Conservation (phyloP, 805 yeast species). For the Sugiyamaella lignohabitans region DNA sequence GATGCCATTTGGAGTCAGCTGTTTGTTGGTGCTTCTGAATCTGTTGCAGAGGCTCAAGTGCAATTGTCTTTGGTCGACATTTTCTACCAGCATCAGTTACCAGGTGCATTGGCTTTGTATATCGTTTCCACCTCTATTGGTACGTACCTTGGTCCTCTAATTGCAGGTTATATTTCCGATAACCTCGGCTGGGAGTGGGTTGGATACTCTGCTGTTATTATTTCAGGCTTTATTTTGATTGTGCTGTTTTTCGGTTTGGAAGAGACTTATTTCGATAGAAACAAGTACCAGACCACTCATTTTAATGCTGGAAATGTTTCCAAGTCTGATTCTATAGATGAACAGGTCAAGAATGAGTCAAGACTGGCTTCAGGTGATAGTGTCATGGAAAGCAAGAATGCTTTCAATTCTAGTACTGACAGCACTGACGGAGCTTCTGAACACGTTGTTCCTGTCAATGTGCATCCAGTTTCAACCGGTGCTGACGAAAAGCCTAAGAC, state of each 20-base stretch:
- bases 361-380: background rate
- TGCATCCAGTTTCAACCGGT: background rate
- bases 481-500: conserved; percentile 26
- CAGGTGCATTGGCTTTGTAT: conserved; percentile 63
- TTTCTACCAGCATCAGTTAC: conserved; percentile 73
- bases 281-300: conserved; percentile 14
- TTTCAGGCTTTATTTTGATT: conserved; percentile 52
- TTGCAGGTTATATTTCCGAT: conserved; percentile 64
- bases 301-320: conserved; percentile 26
- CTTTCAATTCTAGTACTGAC: background rate
- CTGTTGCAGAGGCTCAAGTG: conserved; percentile 76
- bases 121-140: conserved; percentile 73
- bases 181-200: conserved; percentile 68
- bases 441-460: background rate
- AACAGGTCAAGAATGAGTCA: background rate
- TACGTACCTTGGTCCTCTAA: conserved; percentile 70
- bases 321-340: background rate
- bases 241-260: conserved; percentile 57
- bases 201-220: conserved; percentile 59
- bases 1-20: conserved; percentile 75
- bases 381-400: background rate
- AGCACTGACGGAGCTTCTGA: background rate
- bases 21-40: conserved; percentile 75
- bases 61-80: conserved; percentile 60
- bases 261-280: conserved; percentile 52